phyloP scores from a whole-genome alignment of 306 rosid species.

The Cucumis melo region DNA sequence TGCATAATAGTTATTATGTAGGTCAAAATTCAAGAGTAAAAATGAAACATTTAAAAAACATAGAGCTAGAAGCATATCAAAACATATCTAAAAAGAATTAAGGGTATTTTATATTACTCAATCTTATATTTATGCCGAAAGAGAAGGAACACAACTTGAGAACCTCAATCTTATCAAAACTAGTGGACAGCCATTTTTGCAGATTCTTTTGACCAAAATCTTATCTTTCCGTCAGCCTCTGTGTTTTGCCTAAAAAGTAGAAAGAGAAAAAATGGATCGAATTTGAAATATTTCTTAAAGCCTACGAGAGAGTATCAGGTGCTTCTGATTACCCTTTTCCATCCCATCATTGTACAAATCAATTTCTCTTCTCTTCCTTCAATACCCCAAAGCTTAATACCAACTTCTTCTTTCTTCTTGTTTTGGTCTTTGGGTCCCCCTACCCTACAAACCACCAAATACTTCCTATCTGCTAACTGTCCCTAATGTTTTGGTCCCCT shows the following conservation, averaged over 20 bases:
- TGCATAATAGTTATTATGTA: too few relatives aligned
- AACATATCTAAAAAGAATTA: too few relatives aligned
- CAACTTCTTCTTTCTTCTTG: neutral
- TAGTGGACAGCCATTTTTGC: neutral
- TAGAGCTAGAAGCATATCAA: too few relatives aligned
- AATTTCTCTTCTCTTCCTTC: neutral
- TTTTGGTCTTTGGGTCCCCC: neutral
- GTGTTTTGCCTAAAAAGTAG: slow-evolving; percentile 12
- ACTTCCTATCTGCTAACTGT: neutral
- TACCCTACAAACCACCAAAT: neutral
- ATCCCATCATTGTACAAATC: slow-evolving; percentile 38
- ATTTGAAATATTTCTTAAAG: slow-evolving; percentile 26
- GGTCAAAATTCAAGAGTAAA: too few relatives aligned
- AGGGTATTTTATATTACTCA: too few relatives aligned
- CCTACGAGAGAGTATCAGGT: slow-evolving; percentile 59
- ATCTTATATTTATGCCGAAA: neutral
- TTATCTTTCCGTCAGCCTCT: slow-evolving; percentile 17
- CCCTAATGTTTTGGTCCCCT: neutral
- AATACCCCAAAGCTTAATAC: neutral
- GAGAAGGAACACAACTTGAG: slow-evolving; percentile 17
- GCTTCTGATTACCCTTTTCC: slow-evolving; percentile 36
- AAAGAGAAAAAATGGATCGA: slow-evolving; percentile 20
- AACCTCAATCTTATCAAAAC: slow-evolving; percentile 8
- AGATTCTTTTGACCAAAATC: slow-evolving; percentile 33
- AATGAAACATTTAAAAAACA: too few relatives aligned